These are phyloP conservation scores for Chlamydomonas schloesseri DNA, from an alignment of 139 green algal species.

Conservation along the genomic window DNA sequence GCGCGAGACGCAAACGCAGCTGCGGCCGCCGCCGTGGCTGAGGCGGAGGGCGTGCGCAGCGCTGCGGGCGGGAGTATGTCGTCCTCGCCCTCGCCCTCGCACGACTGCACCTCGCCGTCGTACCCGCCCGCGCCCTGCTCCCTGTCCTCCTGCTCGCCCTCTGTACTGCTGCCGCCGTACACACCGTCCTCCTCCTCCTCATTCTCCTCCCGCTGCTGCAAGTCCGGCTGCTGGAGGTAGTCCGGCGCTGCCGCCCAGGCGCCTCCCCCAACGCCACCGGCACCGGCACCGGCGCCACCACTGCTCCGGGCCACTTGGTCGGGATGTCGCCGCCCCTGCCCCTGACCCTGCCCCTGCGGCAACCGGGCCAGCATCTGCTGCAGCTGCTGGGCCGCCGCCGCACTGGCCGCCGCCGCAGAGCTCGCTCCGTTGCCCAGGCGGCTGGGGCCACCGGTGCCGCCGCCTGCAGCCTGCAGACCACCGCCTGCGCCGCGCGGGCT, in stretches of 20 bases:
- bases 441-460: not conserved
- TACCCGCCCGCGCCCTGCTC: not conserved
- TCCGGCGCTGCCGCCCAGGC: too few species aligned
- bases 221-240: too few species aligned
- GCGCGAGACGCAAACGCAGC: not conserved
- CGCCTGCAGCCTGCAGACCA: too few species aligned
- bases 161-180: not conserved
- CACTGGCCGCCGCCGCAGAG: not conserved
- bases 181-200: not conserved
- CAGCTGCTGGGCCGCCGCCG: not conserved
- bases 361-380: too few species aligned
- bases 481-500: not conserved
- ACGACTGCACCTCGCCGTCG: not conserved
- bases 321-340: too few species aligned
- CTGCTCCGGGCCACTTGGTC: not conserved
- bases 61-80: not conserved
- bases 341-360: too few species aligned
- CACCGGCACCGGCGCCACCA: not conserved
- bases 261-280: not conserved
- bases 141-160: not conserved
- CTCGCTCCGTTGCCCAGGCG: not conserved
- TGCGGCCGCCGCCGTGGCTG: slow-evolving; percentile 1
- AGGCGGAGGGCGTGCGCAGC: not conserved
- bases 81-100: slow-evolving; percentile 1
- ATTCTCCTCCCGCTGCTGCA: too few species aligned